Evolutionary conservation across 768 basidiomycete genomes (phyloP), one percentile per base, ranked within the genome.

Genomic region (Termitomyces sp.): DNA sequence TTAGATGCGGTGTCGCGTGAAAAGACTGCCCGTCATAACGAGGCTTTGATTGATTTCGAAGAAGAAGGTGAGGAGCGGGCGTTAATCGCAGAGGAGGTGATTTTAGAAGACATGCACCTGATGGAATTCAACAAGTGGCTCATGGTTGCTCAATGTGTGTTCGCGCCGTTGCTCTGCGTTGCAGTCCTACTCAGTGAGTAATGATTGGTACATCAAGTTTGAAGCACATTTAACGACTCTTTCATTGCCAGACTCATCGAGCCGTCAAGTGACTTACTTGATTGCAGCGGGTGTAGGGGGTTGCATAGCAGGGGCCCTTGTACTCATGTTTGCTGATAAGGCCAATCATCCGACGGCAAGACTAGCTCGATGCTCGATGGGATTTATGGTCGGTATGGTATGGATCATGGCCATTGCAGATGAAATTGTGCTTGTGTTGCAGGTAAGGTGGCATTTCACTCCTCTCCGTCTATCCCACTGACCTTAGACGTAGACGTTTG

Each of bases 401-500:
- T 99, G 97, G 96, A 98, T 99, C 65, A 95, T 98, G 86, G 94
- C 91, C 6, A 95, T 98, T 48, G 95, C 95, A 1, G 95, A 97
- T 69, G 95, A 98, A 69, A 94, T 96, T 2, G 94, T 98, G 32
- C 82, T 89, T 48, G 87, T 98, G 12, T 80, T 98, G 10, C 87
- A 89, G 77, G 95, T 95, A 45, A 57, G 26, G n/a, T 20, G 1
- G 37, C 27, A 27, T 39, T 81, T 63, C 4, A 1, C 10, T 22
- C 40, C 39, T n/a, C n/a, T n/a, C 39, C 24, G 3, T 18, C 18
- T 5, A 9, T 53, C 26, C 27, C 47, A 36, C 40, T 55, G 7
- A 37, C n/a, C 40, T 42, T 58, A 54, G 4, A 62, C 46, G 18
- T 13, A 98, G 94, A 89, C 93, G 0, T 89, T 97, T 64, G 97